Evolutionary conservation across 768 basidiomycete genomes (phyloP).

Genomic region (Boletus tylopilopsis): DNA sequence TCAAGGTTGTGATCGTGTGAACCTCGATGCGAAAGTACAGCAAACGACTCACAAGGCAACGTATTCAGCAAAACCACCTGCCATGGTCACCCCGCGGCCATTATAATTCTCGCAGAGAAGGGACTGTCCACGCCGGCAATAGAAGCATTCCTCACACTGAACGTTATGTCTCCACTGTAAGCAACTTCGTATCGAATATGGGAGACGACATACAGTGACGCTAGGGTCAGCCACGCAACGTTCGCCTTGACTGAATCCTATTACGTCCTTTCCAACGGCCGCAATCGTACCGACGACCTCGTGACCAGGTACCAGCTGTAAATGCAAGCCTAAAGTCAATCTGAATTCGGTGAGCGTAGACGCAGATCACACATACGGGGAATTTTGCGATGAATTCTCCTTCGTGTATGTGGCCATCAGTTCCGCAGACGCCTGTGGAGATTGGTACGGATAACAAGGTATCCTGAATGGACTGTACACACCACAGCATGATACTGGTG

Average conservation of each 20-base stretch:
- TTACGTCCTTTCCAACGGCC: conserved; percentile 72
- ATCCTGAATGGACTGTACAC: conserved; percentile 4
- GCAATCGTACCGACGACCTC: conserved; percentile 68
- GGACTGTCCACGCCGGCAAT: conserved; percentile 73
- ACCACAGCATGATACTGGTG: conserved; percentile 39
- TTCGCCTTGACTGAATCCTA: conserved; percentile 68
- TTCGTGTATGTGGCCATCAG: conserved; percentile 56
- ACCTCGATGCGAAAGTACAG: background rate
- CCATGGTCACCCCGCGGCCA: conserved; percentile 67
- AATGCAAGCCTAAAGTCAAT: background rate
- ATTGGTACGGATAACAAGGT: background rate
- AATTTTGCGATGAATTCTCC: conserved; percentile 61
- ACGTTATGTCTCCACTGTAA: background rate
- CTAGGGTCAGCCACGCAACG: conserved; percentile 79
- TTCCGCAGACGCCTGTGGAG: conserved; percentile 47
- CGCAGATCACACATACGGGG: conserved; percentile 38
- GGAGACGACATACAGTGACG: conserved; percentile 46
- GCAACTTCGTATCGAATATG: background rate
- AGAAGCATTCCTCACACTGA: conserved; percentile 80
- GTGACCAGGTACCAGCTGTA: conserved; percentile 63
- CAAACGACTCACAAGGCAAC: conserved; percentile 59
- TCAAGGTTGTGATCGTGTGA: background rate
- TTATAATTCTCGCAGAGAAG: conserved; percentile 82
- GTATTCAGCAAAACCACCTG: conserved; percentile 87
- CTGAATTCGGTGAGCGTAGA: background rate